phyloP scores from a whole-genome alignment of 495 filamentous ascomycete species.

The Daldinia bambusicola region DNA sequence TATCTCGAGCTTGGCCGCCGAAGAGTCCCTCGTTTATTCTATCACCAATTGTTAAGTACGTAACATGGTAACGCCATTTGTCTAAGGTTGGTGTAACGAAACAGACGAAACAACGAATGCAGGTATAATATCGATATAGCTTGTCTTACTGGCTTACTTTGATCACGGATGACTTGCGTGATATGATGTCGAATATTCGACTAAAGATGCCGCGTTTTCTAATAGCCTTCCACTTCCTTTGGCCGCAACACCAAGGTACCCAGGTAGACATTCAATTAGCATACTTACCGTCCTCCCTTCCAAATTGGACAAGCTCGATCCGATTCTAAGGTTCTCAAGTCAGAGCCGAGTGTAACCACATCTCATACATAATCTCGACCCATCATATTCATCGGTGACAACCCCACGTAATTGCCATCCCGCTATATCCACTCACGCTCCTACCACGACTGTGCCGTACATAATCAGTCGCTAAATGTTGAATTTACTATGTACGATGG shows the following conservation, averaged over 20 bases:
- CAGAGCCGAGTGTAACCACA: constrained; percentile 43
- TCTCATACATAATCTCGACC: constrained; percentile 28
- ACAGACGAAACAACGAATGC: constrained; percentile 22
- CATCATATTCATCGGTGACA: constrained; percentile 25
- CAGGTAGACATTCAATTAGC: constrained; percentile 23
- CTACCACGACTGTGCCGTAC: constrained; percentile 31
- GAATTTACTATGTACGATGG: constrained; percentile 15
- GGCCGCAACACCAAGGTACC: constrained; percentile 6
- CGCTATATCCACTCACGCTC: constrained; percentile 29
- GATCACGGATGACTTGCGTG: constrained; percentile 42
- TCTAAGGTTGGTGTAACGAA: constrained; percentile 43
- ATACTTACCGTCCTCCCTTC: constrained; percentile 20
- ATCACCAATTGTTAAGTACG: constrained; percentile 32
- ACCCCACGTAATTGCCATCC: constrained; percentile 39
- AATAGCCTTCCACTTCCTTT: constrained; percentile 2
- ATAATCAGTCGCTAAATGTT: constrained; percentile 36
- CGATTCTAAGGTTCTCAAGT: constrained; percentile 35
- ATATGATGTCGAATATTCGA: constrained; percentile 43
- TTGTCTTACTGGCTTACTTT: constrained; percentile 26
- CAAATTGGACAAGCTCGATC: constrained; percentile 27
- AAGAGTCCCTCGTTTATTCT: constrained; percentile 28
- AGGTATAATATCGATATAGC: constrained; percentile 20
- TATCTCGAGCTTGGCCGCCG: constrained; percentile 35
- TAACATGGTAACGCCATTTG: constrained; percentile 43
- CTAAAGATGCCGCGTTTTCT: constrained; percentile 33